These are phyloP conservation scores for Hypericum androsaemum DNA, from an alignment of 345 rosid genomes.

Conservation along the genomic window DNA sequence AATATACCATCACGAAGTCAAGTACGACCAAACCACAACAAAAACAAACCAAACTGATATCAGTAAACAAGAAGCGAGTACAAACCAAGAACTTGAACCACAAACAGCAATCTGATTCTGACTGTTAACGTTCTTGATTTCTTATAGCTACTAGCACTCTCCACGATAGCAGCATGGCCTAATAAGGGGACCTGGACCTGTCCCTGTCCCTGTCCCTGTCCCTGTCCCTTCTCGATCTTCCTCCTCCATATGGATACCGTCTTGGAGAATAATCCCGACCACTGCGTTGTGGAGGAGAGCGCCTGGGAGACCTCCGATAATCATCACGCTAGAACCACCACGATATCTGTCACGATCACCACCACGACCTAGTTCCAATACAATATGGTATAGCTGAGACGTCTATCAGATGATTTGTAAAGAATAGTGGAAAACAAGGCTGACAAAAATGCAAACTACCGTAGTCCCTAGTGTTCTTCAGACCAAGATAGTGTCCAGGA, in stretches of 20 bases:
- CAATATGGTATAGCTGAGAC: background rate
- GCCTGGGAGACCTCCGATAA: slow-evolving; percentile 24
- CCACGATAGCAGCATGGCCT: too few relatives aligned
- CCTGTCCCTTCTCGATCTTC: slow-evolving; percentile 86
- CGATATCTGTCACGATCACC: slow-evolving; percentile 59
- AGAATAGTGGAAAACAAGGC: background rate
- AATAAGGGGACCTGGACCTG: slow-evolving; percentile 40
- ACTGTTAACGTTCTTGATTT: too few relatives aligned
- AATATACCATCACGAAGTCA: too few relatives aligned
- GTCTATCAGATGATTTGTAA: too few relatives aligned
- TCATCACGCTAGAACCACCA: slow-evolving; percentile 45
- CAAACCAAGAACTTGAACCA: too few relatives aligned
- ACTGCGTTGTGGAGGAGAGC: slow-evolving; percentile 40
- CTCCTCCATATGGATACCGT: slow-evolving; percentile 47
- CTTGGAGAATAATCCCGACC: slow-evolving; percentile 57
- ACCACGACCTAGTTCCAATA: slow-evolving; percentile 25
- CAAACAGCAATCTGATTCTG: too few relatives aligned
- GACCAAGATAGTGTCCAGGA: slow-evolving; percentile 96
- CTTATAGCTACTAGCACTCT: too few relatives aligned
- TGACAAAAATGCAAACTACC: slow-evolving; percentile 31
- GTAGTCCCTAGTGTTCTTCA: slow-evolving; percentile 66
- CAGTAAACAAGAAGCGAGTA: too few relatives aligned
- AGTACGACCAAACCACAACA: too few relatives aligned
- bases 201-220: too few relatives aligned
- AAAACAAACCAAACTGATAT: too few relatives aligned